Conservation (phyloP, 1,284 basidiomycete species). For the Cryptococcus sp. region DNA sequence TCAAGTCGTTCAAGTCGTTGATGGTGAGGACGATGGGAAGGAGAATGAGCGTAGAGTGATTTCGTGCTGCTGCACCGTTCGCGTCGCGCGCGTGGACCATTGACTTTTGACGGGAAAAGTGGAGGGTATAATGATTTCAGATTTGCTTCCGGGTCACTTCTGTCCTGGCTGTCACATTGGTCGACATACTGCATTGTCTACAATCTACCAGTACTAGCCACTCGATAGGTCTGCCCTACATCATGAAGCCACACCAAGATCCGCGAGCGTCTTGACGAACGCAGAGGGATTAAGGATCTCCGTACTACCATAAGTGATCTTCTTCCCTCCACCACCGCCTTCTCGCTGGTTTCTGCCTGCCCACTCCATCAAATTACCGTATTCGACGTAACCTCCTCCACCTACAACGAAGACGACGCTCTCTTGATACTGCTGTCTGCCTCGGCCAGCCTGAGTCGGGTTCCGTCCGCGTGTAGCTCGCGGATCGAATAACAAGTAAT, state of each 20-base stretch:
- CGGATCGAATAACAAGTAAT: conserved; percentile 93
- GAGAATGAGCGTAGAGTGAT: no score
- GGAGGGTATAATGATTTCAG: neutral
- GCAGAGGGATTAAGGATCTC: conserved; percentile 88
- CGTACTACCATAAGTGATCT: conserved; percentile 91
- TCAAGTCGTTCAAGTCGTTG: no score
- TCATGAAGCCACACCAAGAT: conserved; percentile 35
- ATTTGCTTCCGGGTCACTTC: no score
- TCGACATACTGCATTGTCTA: neutral
- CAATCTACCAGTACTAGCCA: neutral
- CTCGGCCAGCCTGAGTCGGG: conserved; percentile 55
- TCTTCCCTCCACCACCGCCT: conserved; percentile 63
- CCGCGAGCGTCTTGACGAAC: conserved; percentile 63
- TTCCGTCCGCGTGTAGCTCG: conserved; percentile 64
- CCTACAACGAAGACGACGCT: conserved; percentile 94
- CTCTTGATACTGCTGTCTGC: conserved; percentile 69
- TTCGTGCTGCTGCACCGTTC: neutral
- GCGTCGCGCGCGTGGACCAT: neutral
- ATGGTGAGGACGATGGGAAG: no score
- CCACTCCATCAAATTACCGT: conserved; percentile 94
- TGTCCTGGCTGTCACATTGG: no score
- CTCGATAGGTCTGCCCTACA: neutral
- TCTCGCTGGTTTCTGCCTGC: conserved; percentile 61
- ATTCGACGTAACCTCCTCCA: conserved; percentile 96
- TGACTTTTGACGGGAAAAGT: conserved; percentile 1